Base-by-base conservation (phyloP, 140 eudicot species). In the Senecio squalidus region DNA sequence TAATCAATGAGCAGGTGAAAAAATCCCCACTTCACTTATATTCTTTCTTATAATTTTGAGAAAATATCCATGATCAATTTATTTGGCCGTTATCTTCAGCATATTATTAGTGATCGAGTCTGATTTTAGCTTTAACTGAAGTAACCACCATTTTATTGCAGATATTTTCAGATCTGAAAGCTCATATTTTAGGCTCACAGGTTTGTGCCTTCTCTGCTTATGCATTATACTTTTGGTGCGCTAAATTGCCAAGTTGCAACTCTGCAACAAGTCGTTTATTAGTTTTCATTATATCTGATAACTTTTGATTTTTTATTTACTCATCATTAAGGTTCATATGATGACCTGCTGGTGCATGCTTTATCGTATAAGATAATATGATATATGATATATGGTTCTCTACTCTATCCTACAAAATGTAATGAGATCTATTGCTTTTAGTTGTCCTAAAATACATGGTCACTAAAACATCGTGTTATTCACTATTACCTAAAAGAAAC, bases 161-260 rank as follows among this genome's bases (percentile, higher is more conserved):
- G 97, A 90, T 90, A 74, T 90, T 76, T 63, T 64, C 82, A 4
- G 86, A 86, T 59, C 61, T 90, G 83, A 85, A 86, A 80, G 85
- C 94, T 71, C 97, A 83, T 30, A 85, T 90, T 9, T 60, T 90
- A 64, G 76, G 95, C 20, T 76, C 97, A 60, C 97, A 90, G 95
- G 97, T 86, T 64, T 39, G 69, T 30, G 53, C 23, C 55, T 47
- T 36, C 34, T 46, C 43, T 66, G 60, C 55, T 51, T 60, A 18
- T 49, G 60, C 27, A 17, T 30, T 7, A 31, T 23, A 6, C 36
- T 25, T 16, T 46, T 46, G 8, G 23, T 46, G 16, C 30, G 16
- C 48, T 55, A 52, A 39, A 8, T 23, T 53, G 30, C 29, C 16
- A n/a, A 54, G 28, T n/a, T 16, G 39, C n/a, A 10, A 33, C 39